Base-by-base conservation (phyloP, 2,329 filamentous ascomycete species). In the Ophiostoma ulmi region DNA sequence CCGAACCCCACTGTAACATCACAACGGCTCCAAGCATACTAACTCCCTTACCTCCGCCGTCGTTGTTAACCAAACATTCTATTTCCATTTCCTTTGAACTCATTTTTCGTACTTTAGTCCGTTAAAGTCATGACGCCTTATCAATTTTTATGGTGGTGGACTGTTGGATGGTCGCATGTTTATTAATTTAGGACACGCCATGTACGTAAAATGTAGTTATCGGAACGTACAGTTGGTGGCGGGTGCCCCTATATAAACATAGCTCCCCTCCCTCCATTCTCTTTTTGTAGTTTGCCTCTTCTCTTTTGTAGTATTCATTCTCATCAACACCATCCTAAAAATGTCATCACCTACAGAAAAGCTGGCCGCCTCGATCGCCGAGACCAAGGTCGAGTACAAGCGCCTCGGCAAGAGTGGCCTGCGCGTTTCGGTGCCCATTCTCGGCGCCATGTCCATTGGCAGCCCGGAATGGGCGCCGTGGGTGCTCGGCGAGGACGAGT, bases 401-500 rank as follows among this genome's bases (percentile, higher is more conserved):
- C 69, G 69, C 69, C 78, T 87, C 41, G 85, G 86, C 44, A 82
- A 80, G 71, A 84, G 81, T n/a, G 86, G 86, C 65, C 81, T 87
- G 41, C 83, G 83, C 70, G 80, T 87, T 52, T 87, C 85, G 1
- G 81, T 82, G 72, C 81, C 86, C 31, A 85, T 87, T 66, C 75
- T 87, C 13, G 86, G 86, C 0, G 79, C 81, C 67, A 87, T 87
- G 85, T 81, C 79, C 72, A 82, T 83, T 72, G 85, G 85, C 68
- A 76, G 76, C 52, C 75, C 77, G 1, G 75, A 82, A 52, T 86
- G 84, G 84, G 80, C 81, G 67, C 75, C 77, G 4, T 86, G 83
- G 83, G 80, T 85, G 20, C 73, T 84, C 67, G 79, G 84, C 66
- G 72, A 70, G 36, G 55, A 44, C 10, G 68, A 80, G 77, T 81